Conservation (phyloP, 257 asterid genomes). For the Paulownia fortunei region DNA sequence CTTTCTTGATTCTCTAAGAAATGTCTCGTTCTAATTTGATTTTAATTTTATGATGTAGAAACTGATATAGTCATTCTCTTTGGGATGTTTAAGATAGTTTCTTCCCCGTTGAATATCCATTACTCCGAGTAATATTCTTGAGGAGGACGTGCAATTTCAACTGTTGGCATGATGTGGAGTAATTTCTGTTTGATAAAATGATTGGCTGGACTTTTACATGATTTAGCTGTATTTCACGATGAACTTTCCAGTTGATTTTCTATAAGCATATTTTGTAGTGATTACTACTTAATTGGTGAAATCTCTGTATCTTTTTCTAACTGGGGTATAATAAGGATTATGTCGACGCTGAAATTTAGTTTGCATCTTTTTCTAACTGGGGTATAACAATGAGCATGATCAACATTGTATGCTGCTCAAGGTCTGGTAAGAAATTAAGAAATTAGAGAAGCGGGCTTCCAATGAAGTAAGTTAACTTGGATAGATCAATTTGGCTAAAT, state of each 20-base stretch:
- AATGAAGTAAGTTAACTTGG: constrained; percentile 1
- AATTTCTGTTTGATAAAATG: constrained; percentile 11
- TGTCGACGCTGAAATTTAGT: neutral
- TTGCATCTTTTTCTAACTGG: neutral
- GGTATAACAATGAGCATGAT: neutral
- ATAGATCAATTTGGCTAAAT: neutral
- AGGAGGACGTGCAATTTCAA: constrained; percentile 1
- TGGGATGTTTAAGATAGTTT: neutral
- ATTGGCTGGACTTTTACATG: constrained; percentile 15
- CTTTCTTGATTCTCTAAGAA: constrained; percentile 18
- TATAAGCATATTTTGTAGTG: neutral
- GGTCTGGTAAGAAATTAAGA: neutral
- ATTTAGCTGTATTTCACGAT: constrained; percentile 14
- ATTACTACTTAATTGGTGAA: neutral
- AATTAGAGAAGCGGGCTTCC: neutral
- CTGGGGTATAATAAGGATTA: neutral
- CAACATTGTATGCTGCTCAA: neutral
- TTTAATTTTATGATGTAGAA: neutral
- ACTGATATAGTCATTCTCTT: neutral
- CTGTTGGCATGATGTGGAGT: constrained; percentile 17
- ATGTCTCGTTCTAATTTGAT: neutral
- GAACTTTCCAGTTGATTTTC: constrained; percentile 5
- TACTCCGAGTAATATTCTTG: constrained; percentile 17
- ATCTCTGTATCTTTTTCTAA: neutral
- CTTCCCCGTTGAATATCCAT: neutral